phyloP scores from a whole-genome alignment of 805 yeast genomes.

The Wickerhamomyces rabaulensis region DNA sequence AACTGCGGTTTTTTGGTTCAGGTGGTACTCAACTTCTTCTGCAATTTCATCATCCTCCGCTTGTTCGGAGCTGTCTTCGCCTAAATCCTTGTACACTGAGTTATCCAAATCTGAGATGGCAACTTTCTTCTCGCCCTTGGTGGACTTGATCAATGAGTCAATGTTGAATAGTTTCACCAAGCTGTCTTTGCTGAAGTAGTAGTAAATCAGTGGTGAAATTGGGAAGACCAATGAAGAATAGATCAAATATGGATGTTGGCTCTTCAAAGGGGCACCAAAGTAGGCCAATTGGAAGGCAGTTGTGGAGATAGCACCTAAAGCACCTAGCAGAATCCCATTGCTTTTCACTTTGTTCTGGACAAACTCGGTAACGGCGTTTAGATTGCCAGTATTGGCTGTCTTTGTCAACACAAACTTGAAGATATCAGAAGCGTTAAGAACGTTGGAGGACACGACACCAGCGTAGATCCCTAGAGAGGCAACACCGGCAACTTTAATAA shows the following conservation, averaged over 20 bases:
- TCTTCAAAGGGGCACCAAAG: conserved; percentile 45
- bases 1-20: conserved; percentile 32
- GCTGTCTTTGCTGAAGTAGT: conserved; percentile 5
- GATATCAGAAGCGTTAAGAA: conserved; percentile 17
- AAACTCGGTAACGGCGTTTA: conserved; percentile 16
- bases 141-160: conserved; percentile 1
- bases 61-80: conserved; percentile 17
- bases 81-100: conserved; percentile 40
- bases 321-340: conserved; percentile 23
- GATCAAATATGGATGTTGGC: conserved; percentile 68
- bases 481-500: conserved; percentile 58
- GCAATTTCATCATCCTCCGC: conserved; percentile 25
- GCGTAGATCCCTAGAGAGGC: conserved; percentile 65
- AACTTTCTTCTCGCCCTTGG: conserved; percentile 12
- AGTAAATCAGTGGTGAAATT: conserved; percentile 12
- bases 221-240: conserved; percentile 33
- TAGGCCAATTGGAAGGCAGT: conserved; percentile 52
- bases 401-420: conserved; percentile 26
- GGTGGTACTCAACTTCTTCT: conserved; percentile 38
- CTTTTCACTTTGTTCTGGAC: conserved; percentile 14
- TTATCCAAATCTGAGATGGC: conserved; percentile 40
- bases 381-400: conserved; percentile 27
- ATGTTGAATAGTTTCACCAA: conserved; percentile 6
- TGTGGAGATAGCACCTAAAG: conserved; percentile 45
- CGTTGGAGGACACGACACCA: conserved; percentile 39